phyloP scores from a whole-genome alignment of 176 grass and related monocot genomes.

The Melocanna baccifera region DNA sequence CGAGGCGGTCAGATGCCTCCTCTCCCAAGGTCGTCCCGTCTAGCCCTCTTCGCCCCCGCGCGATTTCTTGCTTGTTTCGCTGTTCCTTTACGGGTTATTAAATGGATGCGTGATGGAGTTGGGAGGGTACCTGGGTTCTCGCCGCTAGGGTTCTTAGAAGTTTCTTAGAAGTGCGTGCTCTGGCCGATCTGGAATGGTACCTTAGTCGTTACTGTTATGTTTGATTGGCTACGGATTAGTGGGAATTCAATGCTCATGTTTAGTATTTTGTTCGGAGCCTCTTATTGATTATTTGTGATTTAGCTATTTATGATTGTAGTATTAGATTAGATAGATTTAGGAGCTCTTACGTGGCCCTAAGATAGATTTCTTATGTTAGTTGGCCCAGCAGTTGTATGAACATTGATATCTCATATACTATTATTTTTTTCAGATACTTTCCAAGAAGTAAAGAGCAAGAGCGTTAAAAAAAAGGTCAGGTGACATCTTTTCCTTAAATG shows the following conservation, averaged over 20 bases:
- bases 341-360: not conserved
- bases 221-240: not conserved
- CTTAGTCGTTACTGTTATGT: not conserved
- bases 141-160: slow-evolving; percentile 26
- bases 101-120: not conserved
- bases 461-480: slow-evolving; percentile 76
- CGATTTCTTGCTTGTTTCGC: slow-evolving; percentile 11
- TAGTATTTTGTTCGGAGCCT: not conserved
- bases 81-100: not conserved
- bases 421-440: slow-evolving; percentile 66
- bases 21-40: slow-evolving; percentile 66
- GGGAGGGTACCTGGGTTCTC: not conserved
- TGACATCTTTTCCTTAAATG: not conserved
- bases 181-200: slow-evolving; percentile 31
- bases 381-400: not conserved
- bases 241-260: not conserved
- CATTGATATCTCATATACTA: slow-evolving; percentile 24
- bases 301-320: not conserved
- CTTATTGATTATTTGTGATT: not conserved
- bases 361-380: not conserved
- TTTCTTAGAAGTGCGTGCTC: not conserved
- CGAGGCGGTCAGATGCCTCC: slow-evolving; percentile 84
- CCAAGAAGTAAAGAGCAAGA: slow-evolving; percentile 83
- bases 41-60: not conserved
- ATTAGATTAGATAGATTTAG: slow-evolving; percentile 19